Conservation (phyloP, 805 yeast species). For the Wickerhamiella domercqiae region DNA sequence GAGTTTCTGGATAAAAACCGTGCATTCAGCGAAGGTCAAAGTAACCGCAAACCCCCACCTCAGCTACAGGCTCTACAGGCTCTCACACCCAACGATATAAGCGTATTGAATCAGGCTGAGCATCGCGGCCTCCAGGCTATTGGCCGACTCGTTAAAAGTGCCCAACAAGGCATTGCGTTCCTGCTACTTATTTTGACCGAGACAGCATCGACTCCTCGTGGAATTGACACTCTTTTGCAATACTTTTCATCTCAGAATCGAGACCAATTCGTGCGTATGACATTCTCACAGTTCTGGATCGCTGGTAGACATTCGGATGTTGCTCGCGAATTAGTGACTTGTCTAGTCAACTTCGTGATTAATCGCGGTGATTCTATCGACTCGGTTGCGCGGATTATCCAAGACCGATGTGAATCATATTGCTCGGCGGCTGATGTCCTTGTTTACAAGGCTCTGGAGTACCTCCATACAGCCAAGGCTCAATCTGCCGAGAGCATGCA, state of each 20-base stretch:
- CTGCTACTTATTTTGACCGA: conserved; percentile 70
- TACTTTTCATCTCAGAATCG: conserved; percentile 57
- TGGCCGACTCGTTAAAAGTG: conserved; percentile 53
- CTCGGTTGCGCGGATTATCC: conserved; percentile 68
- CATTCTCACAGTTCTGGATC: conserved; percentile 64
- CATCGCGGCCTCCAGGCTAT: conserved; percentile 74
- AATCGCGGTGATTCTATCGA: conserved; percentile 89
- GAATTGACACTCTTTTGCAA: conserved; percentile 52
- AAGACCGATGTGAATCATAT: conserved; percentile 86
- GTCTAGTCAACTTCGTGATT: conserved; percentile 78
- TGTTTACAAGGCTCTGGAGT: conserved; percentile 87
- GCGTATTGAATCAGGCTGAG: conserved; percentile 51
- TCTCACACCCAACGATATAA: conserved; percentile 18
- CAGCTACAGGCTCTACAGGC: conserved; percentile 1
- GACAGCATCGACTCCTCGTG: conserved; percentile 25
- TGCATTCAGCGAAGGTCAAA: conserved; percentile 30
- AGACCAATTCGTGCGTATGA: conserved; percentile 45
- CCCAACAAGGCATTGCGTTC: conserved; percentile 84
- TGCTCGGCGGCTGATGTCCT: conserved; percentile 89
- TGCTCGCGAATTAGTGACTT: conserved; percentile 73
- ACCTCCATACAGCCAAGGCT: conserved; percentile 59
- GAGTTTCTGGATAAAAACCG: conserved; percentile 30
- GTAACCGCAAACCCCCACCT: conserved; percentile 12
- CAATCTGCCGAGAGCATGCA: conserved; percentile 48
- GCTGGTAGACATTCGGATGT: conserved; percentile 35